Percentiles rank a stretch among this genome's conserved stretches.
phyloP scores from a whole-genome alignment of 768 basidiomycete species.

The Coprinopsis marcescibilis region DNA sequence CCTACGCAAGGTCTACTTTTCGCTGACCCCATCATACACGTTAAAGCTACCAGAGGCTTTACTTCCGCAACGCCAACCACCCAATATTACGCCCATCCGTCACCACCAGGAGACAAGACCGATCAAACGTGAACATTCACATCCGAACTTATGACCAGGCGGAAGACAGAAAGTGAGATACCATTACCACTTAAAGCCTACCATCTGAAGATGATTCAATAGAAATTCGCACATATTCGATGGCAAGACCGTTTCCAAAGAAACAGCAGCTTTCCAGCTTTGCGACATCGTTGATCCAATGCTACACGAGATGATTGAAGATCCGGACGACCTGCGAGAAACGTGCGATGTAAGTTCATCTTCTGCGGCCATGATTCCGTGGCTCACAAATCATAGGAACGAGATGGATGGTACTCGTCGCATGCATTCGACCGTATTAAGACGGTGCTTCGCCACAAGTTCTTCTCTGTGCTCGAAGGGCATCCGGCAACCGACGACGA shows the following conservation, averaged over 20 bases:
- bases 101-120: slow-evolving; percentile 59
- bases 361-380: background rate
- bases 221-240: slow-evolving; percentile 86
- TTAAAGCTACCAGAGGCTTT: slow-evolving; percentile 84
- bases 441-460: slow-evolving; percentile 78
- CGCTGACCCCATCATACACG: background rate
- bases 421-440: slow-evolving; percentile 81
- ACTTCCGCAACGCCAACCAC: slow-evolving; percentile 85
- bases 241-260: slow-evolving; percentile 69
- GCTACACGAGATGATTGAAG: slow-evolving; percentile 75
- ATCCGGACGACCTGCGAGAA: slow-evolving; percentile 62
- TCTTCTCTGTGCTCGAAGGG: slow-evolving; percentile 71
- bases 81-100: slow-evolving; percentile 74
- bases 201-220: background rate
- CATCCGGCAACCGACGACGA: slow-evolving; percentile 68
- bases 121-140: slow-evolving; percentile 36
- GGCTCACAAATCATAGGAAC: slow-evolving; percentile 42
- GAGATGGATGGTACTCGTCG: slow-evolving; percentile 85
- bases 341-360: slow-evolving; percentile 60
- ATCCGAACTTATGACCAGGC: slow-evolving; percentile 35
- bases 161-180: slow-evolving; percentile 39
- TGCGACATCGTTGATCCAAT: slow-evolving; percentile 89
- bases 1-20: background rate
- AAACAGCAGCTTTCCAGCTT: slow-evolving; percentile 91
- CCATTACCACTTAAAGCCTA: slow-evolving; percentile 2